Base-by-base conservation (phyloP, 2,329 filamentous ascomycete species). In the Monosporascus sp. region DNA sequence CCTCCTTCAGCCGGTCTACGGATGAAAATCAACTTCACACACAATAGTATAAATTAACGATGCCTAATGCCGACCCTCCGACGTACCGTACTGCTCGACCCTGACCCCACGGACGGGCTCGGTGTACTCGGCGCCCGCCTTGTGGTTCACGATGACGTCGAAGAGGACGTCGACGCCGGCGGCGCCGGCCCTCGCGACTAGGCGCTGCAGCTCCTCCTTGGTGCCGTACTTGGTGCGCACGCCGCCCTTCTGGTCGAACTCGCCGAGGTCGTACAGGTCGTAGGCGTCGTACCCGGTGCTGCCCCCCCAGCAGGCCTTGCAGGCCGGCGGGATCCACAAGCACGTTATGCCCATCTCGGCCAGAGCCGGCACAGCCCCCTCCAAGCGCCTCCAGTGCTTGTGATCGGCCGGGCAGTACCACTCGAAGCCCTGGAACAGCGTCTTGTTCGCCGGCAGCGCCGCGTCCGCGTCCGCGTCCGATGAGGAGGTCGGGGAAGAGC, bases 61-160 rank as follows among this genome's bases (percentile, higher is more conserved):
- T 34, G 11, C 5, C 9, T 34, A 14, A 34, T 34, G 31, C 31
- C 31, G 31, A 34, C 31, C 31, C 31, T 14, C 11, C 5, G 31
- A 42, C 39, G 9, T 46, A 46, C 42, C 22, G 42, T 17, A 46
- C 22, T 46, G 22, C 42, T 46, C 22, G 42, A 46, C 84, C 65
- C 82, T 80, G 31, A 85, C 75, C 2, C 80, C 83, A 53, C 70
- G 66, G 51, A 79, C 83, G 44, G 74, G 74, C 65, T 88, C 84
- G 9, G 75, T 80, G 20, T 71, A 74, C 63, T 89, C 86, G 8
- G 84, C 86, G 3, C 79, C 85, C 2, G 85, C 84, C 65, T 87
- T 88, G 64, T 89, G 86, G 61, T 89, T 89, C 39, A 89, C 70
- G 4, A 90, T 84, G 2, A 84, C 82, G 65, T 89, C 86, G 77